Percentiles rank a stretch among this genome's conserved stretches.
phyloP scores from a whole-genome alignment of 2,329 filamentous ascomycete species.

The Atkinsonella texensis region DNA sequence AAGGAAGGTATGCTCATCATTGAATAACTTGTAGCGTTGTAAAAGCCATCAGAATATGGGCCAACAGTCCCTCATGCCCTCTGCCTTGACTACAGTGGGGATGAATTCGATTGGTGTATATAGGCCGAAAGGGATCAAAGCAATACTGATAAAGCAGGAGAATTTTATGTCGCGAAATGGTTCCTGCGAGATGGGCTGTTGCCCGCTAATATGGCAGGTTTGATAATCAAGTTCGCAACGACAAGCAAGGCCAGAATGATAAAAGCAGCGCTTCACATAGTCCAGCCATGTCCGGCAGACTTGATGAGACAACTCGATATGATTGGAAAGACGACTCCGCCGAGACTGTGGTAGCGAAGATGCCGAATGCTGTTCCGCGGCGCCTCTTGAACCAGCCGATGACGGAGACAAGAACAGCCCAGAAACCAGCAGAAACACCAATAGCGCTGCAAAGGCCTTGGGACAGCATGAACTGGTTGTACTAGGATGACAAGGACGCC shows the following conservation, averaged over 20 bases:
- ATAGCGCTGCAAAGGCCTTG: slow-evolving; percentile 27
- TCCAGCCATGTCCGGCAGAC: slow-evolving; percentile 25
- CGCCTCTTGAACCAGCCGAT: slow-evolving; percentile 23
- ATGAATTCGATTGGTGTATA: slow-evolving; percentile 20
- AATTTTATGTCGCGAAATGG: slow-evolving; percentile 16
- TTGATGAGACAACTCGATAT: slow-evolving; percentile 24
- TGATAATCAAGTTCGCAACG: slow-evolving; percentile 22
- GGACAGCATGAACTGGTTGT: slow-evolving; percentile 14
- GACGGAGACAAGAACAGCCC: slow-evolving; percentile 20
- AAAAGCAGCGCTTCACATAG: slow-evolving; percentile 27
- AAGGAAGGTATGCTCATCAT: not conserved
- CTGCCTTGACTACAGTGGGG: slow-evolving; percentile 8
- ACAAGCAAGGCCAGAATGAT: slow-evolving; percentile 22
- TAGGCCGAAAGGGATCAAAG: slow-evolving; percentile 18
- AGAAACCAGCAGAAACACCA: slow-evolving; percentile 21
- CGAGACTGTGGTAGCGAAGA: slow-evolving; percentile 23
- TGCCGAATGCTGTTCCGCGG: slow-evolving; percentile 23
- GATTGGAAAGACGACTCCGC: slow-evolving; percentile 29
- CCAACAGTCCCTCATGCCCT: slow-evolving; percentile 10
- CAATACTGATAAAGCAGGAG: slow-evolving; percentile 14
- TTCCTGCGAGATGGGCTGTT: slow-evolving; percentile 1
- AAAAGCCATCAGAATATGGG: slow-evolving; percentile 12
- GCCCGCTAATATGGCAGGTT: slow-evolving; percentile 8
- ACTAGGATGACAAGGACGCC: slow-evolving; percentile 6
- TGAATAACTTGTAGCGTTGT: slow-evolving; percentile 12